phyloP scores from a whole-genome alignment of 2,329 filamentous ascomycete species.

The Emmonsia crescens region DNA sequence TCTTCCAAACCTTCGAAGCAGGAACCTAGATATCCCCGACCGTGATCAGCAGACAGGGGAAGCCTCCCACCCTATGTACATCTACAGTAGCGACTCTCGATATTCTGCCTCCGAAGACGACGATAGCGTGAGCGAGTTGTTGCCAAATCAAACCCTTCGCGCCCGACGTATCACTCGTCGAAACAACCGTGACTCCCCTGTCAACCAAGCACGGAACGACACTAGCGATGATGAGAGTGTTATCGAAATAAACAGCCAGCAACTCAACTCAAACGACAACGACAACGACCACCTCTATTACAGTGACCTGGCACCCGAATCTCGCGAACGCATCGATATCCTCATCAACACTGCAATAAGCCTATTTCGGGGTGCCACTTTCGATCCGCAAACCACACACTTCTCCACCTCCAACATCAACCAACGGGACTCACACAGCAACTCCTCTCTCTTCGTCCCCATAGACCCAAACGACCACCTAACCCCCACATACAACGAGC shows the following conservation, averaged over 20 bases:
- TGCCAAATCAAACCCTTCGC: not conserved
- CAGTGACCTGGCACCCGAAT: not conserved
- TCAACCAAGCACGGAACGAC: not conserved
- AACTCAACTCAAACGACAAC: not conserved
- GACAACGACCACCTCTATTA: not conserved
- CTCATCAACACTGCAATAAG: constrained; percentile 5
- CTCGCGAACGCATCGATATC: constrained; percentile 4
- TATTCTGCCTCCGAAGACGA: not conserved
- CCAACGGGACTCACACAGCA: not conserved
- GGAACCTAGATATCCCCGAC: not conserved
- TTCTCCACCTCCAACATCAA: not conserved
- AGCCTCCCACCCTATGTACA: not conserved
- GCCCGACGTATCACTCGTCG: not conserved
- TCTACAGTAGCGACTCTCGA: not conserved
- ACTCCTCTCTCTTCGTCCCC: not conserved
- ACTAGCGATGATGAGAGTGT: not conserved
- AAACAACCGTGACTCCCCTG: not conserved
- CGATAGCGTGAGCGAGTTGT: not conserved
- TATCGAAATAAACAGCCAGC: not conserved
- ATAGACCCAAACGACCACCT: not conserved
- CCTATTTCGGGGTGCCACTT: not conserved
- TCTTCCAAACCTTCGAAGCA: no score
- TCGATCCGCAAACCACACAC: not conserved
- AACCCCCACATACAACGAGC: not conserved
- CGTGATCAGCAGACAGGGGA: not conserved